phyloP scores from a whole-genome alignment of 78 protist genomes.

The Polysphondylium violaceum region DNA sequence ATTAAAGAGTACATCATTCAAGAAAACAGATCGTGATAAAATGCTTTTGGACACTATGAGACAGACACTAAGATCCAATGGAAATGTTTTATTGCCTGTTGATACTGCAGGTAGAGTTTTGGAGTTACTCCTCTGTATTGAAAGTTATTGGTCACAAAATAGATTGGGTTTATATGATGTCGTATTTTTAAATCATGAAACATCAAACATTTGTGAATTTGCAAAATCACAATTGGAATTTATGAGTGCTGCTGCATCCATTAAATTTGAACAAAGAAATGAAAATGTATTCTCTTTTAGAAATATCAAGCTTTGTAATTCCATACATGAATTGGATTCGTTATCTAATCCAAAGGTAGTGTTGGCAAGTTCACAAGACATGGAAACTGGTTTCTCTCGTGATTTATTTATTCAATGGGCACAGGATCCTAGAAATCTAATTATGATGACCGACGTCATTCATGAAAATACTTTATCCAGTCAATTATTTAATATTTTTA shows the following conservation, averaged over 20 bases:
- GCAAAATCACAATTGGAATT: conserved; percentile 84
- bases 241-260: conserved; percentile 65
- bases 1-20: background rate
- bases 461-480: conserved; percentile 18
- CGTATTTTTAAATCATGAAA: conserved; percentile 26
- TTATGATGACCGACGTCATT: conserved; percentile 38
- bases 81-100: conserved; percentile 86
- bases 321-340: background rate
- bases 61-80: conserved; percentile 77
- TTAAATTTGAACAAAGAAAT: conserved; percentile 44
- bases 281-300: conserved; percentile 60
- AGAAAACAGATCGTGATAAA: conserved; percentile 36
- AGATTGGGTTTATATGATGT: conserved; percentile 42
- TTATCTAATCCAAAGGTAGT: conserved; percentile 5
- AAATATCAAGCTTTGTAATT: conserved; percentile 30
- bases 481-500: background rate
- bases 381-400: conserved; percentile 57
- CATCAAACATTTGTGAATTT: conserved; percentile 58
- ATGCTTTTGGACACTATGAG: background rate
- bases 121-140: conserved; percentile 80
- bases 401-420: conserved; percentile 75
- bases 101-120: conserved; percentile 87
- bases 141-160: conserved; percentile 58
- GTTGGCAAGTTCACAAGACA: conserved; percentile 48
- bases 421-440: conserved; percentile 19